These are phyloP conservation scores for Ulota crispa DNA, from an alignment of 225 moss, liverwort and hornwort genomes.

Conservation along the genomic window DNA sequence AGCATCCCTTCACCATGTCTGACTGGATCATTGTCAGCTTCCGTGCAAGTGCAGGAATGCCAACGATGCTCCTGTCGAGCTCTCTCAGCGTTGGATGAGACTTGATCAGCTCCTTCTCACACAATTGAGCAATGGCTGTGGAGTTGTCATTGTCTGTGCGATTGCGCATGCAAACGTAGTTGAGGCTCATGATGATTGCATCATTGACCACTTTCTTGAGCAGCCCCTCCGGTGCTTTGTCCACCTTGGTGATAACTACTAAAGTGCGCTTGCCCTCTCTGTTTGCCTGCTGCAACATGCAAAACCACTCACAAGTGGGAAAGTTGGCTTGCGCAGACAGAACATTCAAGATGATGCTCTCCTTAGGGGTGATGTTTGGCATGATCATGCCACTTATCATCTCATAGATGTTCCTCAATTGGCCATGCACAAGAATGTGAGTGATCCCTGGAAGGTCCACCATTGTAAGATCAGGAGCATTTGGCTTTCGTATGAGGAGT, in stretches of 20 bases:
- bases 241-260: conserved; percentile 28
- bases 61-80: too few species aligned
- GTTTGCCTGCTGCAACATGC: conserved; percentile 37
- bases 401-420: not conserved
- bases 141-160: conserved; percentile 16
- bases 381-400: conserved; percentile 15
- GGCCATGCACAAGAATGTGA: conserved; percentile 11
- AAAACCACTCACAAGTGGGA: conserved; percentile 23
- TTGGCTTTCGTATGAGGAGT: conserved; percentile 17
- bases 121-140: conserved; percentile 25
- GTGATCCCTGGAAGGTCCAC: conserved; percentile 34
- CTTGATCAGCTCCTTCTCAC: conserved; percentile 9
- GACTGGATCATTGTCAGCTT: too few species aligned
- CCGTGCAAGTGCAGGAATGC: too few species aligned
- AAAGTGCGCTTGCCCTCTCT: conserved; percentile 27
- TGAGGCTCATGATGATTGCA: conserved; percentile 43
- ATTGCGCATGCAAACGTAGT: conserved; percentile 45
- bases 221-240: conserved; percentile 47
- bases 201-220: conserved; percentile 44
- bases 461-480: conserved; percentile 6
- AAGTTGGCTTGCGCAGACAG: conserved; percentile 10
- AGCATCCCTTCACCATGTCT: too few species aligned
- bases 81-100: too few species aligned
- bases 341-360: conserved; percentile 24
- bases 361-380: not conserved